These are phyloP conservation scores for Pistacia atlantica DNA, from an alignment of 345 rosid species.

Conservation along the genomic window DNA sequence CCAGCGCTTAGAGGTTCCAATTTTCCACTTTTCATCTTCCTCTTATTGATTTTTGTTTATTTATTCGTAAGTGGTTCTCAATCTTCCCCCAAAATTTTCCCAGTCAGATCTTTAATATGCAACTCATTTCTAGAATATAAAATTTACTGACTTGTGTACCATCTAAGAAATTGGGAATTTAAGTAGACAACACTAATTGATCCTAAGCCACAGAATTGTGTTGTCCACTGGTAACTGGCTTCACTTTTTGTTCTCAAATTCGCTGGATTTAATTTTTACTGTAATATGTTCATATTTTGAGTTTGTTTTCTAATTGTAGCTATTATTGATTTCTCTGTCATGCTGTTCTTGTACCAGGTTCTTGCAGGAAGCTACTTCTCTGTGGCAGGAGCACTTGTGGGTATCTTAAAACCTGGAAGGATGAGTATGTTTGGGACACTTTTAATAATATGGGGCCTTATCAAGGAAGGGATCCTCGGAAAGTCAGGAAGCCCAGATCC, in stretches of 20 bases:
- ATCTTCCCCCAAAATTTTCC: background rate
- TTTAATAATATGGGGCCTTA: conserved; percentile 82
- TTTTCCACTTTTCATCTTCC: conserved; percentile 13
- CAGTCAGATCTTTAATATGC: background rate
- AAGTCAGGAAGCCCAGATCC: conserved; percentile 80
- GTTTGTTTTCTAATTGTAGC: background rate
- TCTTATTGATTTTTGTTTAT: background rate
- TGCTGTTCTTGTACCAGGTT: conserved; percentile 52
- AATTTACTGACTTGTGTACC: background rate
- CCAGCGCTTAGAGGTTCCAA: conserved; percentile 82
- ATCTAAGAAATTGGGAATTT: background rate
- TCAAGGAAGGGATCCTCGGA: conserved; percentile 86
- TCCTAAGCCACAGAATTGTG: background rate
- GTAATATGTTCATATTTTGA: background rate
- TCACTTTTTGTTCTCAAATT: background rate
- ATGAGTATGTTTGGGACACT: conserved; percentile 96
- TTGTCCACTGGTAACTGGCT: background rate
- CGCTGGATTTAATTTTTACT: background rate
- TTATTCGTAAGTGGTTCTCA: background rate
- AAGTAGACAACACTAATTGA: background rate
- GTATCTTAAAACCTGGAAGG: conserved; percentile 83
- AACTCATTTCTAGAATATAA: background rate
- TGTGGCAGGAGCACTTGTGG: conserved; percentile 87
- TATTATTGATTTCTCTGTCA: background rate
- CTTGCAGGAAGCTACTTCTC: conserved; percentile 93